phyloP scores from a whole-genome alignment of 306 rosid genomes.

The Erythrophleum fordii region DNA sequence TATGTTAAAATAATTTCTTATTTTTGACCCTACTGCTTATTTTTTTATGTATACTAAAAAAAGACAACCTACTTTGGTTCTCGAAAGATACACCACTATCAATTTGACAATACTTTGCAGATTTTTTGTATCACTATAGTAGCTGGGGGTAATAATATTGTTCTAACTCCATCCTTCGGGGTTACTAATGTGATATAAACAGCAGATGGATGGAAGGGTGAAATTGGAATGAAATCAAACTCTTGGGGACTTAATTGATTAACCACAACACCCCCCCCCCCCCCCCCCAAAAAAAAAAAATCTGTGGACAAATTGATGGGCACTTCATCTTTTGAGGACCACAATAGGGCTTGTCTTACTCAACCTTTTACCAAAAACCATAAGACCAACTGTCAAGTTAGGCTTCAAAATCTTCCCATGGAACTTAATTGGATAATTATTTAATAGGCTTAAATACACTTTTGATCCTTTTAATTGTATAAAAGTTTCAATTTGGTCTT shows the following conservation, averaged over 20 bases:
- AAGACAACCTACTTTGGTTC: background rate
- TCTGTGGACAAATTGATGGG: background rate
- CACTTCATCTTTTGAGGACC: background rate
- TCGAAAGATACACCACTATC: background rate
- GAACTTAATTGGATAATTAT: constrained; percentile 2
- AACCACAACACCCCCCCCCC: too few species aligned
- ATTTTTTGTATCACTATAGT: background rate
- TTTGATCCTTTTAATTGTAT: background rate
- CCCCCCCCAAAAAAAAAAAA: background rate
- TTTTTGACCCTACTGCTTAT: background rate
- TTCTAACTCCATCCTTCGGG: background rate
- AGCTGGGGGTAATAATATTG: background rate
- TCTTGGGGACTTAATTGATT: background rate
- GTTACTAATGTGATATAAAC: background rate
- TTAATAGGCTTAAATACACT: background rate
- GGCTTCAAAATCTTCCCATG: background rate
- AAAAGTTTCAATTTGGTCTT: too few species aligned
- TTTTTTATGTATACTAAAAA: background rate
- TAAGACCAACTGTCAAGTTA: background rate
- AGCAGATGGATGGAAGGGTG: too few species aligned
- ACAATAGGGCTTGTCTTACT: background rate
- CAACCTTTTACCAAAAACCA: background rate
- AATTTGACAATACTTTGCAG: background rate
- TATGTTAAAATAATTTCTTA: background rate
- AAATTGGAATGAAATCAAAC: too few species aligned